phyloP scores from a whole-genome alignment of 2,329 filamentous ascomycete genomes.

The Epichloe glyceriae region DNA sequence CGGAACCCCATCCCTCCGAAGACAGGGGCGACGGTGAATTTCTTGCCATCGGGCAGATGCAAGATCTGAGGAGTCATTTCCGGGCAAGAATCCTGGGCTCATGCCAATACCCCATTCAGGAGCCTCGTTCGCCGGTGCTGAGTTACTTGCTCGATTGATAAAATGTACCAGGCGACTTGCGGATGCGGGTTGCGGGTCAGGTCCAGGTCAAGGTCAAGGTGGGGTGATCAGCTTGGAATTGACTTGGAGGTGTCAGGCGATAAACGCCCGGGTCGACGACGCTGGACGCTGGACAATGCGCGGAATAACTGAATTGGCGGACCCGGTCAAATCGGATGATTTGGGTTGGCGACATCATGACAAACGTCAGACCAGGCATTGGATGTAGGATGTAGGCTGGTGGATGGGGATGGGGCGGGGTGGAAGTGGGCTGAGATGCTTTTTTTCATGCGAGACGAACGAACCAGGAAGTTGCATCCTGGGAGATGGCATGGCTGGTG shows the following conservation, averaged over 20 bases:
- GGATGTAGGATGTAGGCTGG: slow-evolving; percentile 10
- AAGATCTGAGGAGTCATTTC: slow-evolving; percentile 34
- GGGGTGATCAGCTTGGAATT: no score
- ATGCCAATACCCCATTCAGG: neutral
- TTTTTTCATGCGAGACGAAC: neutral
- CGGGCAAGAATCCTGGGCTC: neutral
- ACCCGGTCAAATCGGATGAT: neutral
- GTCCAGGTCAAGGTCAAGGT: no score
- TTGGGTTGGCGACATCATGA: slow-evolving; percentile 12
- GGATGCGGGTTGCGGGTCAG: no score
- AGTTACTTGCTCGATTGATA: neutral
- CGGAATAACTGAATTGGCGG: neutral
- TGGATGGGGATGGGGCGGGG: slow-evolving; percentile 9
- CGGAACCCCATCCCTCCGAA: slow-evolving; percentile 92
- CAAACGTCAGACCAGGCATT: slow-evolving; percentile 19
- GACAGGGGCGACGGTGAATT: slow-evolving; percentile 66
- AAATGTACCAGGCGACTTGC: no score
- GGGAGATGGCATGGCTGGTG: no score
- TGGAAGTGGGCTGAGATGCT: neutral
- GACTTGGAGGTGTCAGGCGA: no score
- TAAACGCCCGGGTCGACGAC: no score
- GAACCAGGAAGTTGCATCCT: neutral
- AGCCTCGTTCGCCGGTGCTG: neutral
- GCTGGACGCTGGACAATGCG: no score
- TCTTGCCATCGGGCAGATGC: slow-evolving; percentile 78